phyloP scores from a whole-genome alignment of 441 rosid species.

The Gossypium gossypioides region DNA sequence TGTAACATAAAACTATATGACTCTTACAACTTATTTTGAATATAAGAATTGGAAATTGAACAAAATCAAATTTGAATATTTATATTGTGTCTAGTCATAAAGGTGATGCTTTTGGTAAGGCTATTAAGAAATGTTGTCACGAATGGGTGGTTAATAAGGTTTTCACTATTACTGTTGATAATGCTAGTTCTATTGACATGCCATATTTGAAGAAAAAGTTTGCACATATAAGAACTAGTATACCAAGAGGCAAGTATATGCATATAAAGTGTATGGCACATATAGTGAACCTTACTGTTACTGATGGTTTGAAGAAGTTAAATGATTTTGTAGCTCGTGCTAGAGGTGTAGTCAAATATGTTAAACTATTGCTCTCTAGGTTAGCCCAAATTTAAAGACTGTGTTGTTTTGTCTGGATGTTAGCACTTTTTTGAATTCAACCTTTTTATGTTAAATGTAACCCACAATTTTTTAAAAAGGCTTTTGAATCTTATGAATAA shows the following conservation, averaged over 20 bases:
- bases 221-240: background rate
- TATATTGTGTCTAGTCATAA: background rate
- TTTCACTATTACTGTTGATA: background rate
- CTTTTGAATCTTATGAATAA: background rate
- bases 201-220: background rate
- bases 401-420: background rate
- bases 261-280: background rate
- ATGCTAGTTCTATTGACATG: background rate
- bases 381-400: background rate
- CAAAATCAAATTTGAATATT: background rate
- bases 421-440: background rate
- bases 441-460: background rate
- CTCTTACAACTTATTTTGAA: background rate
- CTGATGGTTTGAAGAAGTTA: background rate
- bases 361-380: background rate
- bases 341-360: background rate
- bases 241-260: background rate
- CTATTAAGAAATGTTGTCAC: background rate
- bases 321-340: background rate
- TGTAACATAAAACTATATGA: background rate
- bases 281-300: background rate
- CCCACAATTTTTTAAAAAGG: background rate
- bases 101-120: background rate
- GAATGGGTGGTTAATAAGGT: background rate
- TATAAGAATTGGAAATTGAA: background rate